Evolutionary conservation across 2,329 filamentous ascomycete species (phyloP), one percentile per base, ranked within the genome.

Genomic region (Aspergillus sp.): DNA sequence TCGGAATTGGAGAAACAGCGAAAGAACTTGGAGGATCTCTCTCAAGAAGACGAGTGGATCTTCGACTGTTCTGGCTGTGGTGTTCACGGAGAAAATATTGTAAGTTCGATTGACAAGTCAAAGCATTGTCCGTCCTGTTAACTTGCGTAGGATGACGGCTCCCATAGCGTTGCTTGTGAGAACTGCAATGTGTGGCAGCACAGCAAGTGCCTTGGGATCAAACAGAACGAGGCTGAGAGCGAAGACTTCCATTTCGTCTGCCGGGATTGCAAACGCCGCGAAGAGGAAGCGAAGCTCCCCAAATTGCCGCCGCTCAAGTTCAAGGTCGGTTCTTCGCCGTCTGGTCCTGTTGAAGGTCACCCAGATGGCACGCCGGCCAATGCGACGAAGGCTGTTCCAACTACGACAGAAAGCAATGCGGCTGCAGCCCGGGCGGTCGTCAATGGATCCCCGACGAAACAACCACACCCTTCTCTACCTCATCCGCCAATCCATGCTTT

Each of bases 171-270:
- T 63, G 90, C 93, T 27, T 99, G 95, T 76, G 95, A 99, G 70
- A 87, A 83, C 64, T 99, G 95, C 79, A 96, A 89, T 70, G 88
- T 96, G 48, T 99, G 95, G 95, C 93, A 98, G 72, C 95, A 99
- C 71, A 96, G 92, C 80, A 91, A 90, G 67, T 99, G 95, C 70
- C 84, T 96, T 59, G 89, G 88, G 41, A 90, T 98, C 62, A 84
- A 84, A 46, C 85, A 96, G 66, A 79, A 83, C 59, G 89, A 93
- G 61, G 93, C 92, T 0, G 93, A 96, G 63, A 82, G 87, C 47
- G 86, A 91, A 1, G 90, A 96, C 64, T 98, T 98, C 68, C 87
- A 90, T 60, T 96, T 96, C 69, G 75, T 96, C 63, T 98, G 93
- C 77, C 79, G 79, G 35, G 86, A 88, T 48, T 99, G 95, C 78